Evolutionary conservation across 164 flowering plant species (phyloP).

Genomic region (Santalum album): DNA sequence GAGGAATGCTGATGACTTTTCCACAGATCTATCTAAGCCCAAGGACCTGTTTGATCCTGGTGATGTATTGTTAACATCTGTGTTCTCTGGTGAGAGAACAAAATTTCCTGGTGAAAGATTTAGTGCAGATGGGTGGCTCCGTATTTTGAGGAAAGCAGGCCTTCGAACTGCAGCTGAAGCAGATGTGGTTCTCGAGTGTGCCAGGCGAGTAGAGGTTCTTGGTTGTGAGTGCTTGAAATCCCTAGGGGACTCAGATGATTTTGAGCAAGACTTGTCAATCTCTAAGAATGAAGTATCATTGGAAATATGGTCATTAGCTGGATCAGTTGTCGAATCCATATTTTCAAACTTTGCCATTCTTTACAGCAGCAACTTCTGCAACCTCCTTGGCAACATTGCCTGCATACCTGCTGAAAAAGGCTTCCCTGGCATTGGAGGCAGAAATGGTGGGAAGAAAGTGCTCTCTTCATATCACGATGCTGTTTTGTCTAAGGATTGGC

Average conservation of each 20-base stretch:
- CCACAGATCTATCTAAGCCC: conserved; percentile 50
- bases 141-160: conserved; percentile 69
- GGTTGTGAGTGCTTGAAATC: conserved; percentile 53
- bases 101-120: conserved; percentile 97
- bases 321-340: conserved; percentile 61
- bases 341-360: conserved; percentile 77
- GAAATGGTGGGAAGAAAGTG: conserved; percentile 70
- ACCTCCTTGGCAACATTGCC: conserved; percentile 65
- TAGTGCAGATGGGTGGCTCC: conserved; percentile 73
- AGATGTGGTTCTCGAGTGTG: conserved; percentile 82
- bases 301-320: conserved; percentile 75
- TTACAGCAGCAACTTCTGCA: conserved; percentile 78
- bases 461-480: conserved; percentile 77
- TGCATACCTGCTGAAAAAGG: conserved; percentile 87
- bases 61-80: conserved; percentile 63
- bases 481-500: conserved; percentile 87
- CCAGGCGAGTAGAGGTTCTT: conserved; percentile 73
- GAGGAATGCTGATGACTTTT: conserved; percentile 61
- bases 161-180: conserved; percentile 68
- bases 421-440: conserved; percentile 62
- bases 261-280: conserved; percentile 35
- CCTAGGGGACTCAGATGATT: conserved; percentile 32
- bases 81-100: conserved; percentile 67
- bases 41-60: conserved; percentile 76
- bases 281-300: conserved; percentile 46